Percentiles rank a stretch among this genome's conserved stretches.
These are phyloP conservation scores for Pichia sp. DNA, from an alignment of 1,139 yeast species.

Conservation along the genomic window DNA sequence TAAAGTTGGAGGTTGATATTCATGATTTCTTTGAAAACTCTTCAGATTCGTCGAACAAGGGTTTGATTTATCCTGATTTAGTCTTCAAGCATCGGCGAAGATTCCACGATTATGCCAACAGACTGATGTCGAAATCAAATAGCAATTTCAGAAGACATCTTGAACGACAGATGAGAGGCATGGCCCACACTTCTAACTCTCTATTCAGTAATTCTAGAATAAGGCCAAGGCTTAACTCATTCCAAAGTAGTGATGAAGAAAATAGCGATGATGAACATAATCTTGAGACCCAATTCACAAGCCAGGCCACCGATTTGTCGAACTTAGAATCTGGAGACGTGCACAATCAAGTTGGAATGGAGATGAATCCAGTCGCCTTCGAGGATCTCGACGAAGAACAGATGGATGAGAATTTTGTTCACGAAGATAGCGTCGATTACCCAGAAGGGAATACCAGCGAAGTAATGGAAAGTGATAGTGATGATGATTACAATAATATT, in stretches of 20 bases:
- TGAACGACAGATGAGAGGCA: constrained; percentile 5
- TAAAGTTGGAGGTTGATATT: constrained; percentile 30
- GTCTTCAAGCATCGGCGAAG: constrained; percentile 18
- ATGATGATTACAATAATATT: constrained; percentile 13
- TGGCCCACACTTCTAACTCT: not conserved
- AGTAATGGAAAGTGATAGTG: constrained; percentile 13
- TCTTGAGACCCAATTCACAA: constrained; percentile 14
- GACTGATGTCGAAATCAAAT: constrained; percentile 5
- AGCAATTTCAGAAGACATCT: constrained; percentile 6
- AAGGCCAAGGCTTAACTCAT: not conserved
- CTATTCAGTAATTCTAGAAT: not conserved
- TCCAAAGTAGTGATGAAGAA: not conserved
- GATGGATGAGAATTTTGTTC: constrained; percentile 11
- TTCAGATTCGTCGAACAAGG: constrained; percentile 7
- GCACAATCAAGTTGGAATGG: not conserved
- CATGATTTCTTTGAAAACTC: constrained; percentile 15
- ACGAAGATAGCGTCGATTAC: constrained; percentile 8
- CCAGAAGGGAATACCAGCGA: not conserved
- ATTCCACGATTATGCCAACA: constrained; percentile 10
- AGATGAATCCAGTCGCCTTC: not conserved
- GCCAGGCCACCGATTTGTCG: constrained; percentile 8
- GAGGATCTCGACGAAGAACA: not conserved
- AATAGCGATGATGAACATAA: constrained; percentile 1
- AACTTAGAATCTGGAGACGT: not conserved
- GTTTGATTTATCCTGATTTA: constrained; percentile 12